phyloP scores from a whole-genome alignment of 768 basidiomycete genomes.

The Amyloporia xantha region DNA sequence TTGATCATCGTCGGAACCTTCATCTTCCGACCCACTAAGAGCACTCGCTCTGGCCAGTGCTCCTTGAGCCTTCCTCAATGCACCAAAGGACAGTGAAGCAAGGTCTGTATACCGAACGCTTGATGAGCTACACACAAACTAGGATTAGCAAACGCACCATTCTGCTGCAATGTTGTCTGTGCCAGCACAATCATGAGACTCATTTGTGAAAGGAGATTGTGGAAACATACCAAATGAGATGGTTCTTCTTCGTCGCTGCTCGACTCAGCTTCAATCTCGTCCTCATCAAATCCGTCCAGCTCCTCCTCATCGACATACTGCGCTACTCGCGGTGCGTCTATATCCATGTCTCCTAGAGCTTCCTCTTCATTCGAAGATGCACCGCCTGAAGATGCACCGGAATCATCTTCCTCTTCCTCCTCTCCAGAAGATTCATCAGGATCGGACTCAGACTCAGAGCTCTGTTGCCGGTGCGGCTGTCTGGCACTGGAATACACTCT shows the following conservation, averaged over 20 bases:
- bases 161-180: not conserved
- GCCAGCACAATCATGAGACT: not conserved
- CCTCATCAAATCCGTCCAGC: conserved; percentile 20
- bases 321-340: conserved; percentile 50
- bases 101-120: conserved; percentile 12
- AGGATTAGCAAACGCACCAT: conserved; percentile 3
- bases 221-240: conserved; percentile 8
- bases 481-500: not conserved
- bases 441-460: conserved; percentile 11
- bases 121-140: not conserved
- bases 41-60: conserved; percentile 12
- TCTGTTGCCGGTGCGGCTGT: conserved; percentile 25
- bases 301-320: conserved; percentile 54
- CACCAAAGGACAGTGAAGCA: conserved; percentile 21
- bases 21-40: conserved; percentile 9
- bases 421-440: conserved; percentile 2
- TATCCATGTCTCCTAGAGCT: conserved; percentile 23
- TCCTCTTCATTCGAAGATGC: conserved; percentile 7
- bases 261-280: conserved; percentile 9
- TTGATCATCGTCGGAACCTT: conserved; percentile 13
- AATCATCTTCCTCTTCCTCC: not conserved
- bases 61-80: conserved; percentile 22
- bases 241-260: conserved; percentile 8
- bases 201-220: not conserved
- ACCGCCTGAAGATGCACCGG: not conserved